Evolutionary conservation across 2,329 filamentous ascomycete species (phyloP).

Genomic region (Boeremia lycopersici): DNA sequence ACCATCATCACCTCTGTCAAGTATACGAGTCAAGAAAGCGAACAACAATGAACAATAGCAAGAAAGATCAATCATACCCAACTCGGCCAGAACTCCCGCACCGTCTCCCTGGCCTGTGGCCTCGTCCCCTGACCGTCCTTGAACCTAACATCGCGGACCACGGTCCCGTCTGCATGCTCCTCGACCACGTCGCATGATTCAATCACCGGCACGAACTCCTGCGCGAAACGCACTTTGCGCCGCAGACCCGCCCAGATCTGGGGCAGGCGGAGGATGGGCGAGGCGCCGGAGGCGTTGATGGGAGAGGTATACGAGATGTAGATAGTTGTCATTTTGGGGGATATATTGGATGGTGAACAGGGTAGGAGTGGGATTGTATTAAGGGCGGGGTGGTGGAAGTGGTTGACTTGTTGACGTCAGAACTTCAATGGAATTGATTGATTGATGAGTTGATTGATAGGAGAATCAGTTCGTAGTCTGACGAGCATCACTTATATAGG

Average conservation of each 20-base stretch:
- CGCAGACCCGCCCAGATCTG: conserved; percentile 55
- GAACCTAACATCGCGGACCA: conserved; percentile 49
- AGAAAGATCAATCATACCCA: conserved; percentile 42
- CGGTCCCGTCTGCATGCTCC: conserved; percentile 46
- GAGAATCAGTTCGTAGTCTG: not conserved
- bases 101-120: conserved; percentile 45
- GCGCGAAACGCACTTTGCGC: conserved; percentile 53
- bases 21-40: not conserved
- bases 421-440: not conserved
- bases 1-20: no score
- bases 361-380: not conserved
- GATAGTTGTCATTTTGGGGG: conserved; percentile 46
- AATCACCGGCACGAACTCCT: conserved; percentile 56
- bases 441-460: not conserved
- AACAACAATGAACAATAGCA: not conserved
- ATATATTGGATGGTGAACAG: not conserved
- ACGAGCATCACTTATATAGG: not conserved
- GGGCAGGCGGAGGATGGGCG: conserved; percentile 44
- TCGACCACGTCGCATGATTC: conserved; percentile 48
- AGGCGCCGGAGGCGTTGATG: conserved; percentile 51
- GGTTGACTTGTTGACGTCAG: not conserved
- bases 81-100: conserved; percentile 46
- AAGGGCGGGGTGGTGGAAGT: not conserved
- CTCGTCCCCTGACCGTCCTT: conserved; percentile 40
- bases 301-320: conserved; percentile 51